A percentile compares a stretch with the other conserved stretches of the same genome.
These are phyloP conservation scores for Cladosporium sp. DNA, from an alignment of 2,329 filamentous ascomycete genomes.

Conservation along the genomic window DNA sequence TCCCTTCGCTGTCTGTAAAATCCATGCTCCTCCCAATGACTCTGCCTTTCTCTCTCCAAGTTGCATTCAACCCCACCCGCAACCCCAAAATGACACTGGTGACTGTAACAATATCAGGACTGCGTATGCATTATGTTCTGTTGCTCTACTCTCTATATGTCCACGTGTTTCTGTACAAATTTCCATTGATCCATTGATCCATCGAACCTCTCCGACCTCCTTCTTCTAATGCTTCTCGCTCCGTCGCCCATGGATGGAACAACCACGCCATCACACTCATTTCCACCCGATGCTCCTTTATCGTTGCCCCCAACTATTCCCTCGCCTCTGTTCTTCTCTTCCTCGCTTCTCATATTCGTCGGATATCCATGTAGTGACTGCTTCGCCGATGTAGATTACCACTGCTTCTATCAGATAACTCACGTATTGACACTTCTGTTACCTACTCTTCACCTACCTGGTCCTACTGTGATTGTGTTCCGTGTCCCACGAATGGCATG, in stretches of 20 bases:
- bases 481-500: background rate
- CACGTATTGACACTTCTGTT: background rate
- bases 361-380: background rate
- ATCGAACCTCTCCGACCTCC: too few species aligned
- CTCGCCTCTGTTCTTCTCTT: background rate
- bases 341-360: background rate
- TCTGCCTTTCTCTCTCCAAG: too few species aligned
- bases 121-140: too few species aligned
- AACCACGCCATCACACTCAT: background rate
- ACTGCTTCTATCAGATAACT: background rate
- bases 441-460: background rate
- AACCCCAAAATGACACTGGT: too few species aligned
- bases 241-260: background rate
- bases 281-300: background rate
- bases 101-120: too few species aligned
- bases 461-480: background rate
- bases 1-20: too few species aligned
- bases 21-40: too few species aligned
- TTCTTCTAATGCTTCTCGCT: too few species aligned
- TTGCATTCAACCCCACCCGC: too few species aligned
- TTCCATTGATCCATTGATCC: too few species aligned
- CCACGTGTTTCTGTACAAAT: too few species aligned
- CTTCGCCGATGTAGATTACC: background rate
- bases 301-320: background rate
- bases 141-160: too few species aligned